Evolutionary conservation across 2,329 filamentous ascomycete genomes (phyloP), one percentile per base, ranked within the genome.

Genomic region (Stenocarpella maydis): DNA sequence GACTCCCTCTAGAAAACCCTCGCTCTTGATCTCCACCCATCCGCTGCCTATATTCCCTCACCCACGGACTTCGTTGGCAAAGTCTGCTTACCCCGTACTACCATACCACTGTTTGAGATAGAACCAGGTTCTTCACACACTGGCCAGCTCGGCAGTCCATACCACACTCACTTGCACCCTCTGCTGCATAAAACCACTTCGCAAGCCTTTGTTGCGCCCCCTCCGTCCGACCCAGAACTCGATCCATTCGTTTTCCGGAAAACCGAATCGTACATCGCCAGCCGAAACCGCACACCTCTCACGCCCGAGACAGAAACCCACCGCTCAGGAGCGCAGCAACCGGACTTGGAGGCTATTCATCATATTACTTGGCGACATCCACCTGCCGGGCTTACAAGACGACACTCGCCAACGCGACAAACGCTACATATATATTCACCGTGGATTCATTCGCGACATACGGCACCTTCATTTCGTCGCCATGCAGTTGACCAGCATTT

Each of bases 21-120:
- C 71, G 70, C 71, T 66, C 68, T 50, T 67, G 52, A 71, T 67
- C 43, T 70, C 68, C 69, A 67, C 67, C 71, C 41, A 68, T 50
- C 69, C 71, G 72, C 61, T 41, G 31, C 37, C 37, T 66, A 53
- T 63, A 69, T 52, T 54, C 67, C 60, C 64, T 70, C 60, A 71
- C 74, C 72, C 74, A 76, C 77, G 78, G 81, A 77, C 85, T 86
- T 87, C 85, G 85, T 86, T 87, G 85, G 85, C 85, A 87, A 83
- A 87, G 85, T 85, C 84, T 81, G 72, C 70, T 24, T 63, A 72
- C 74, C 74, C 60, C 74, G 72, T 69, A 64, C 73, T 75, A 49
- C 68, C 37, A 65, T 66, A 69, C 68, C 69, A 70, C 41, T 70
- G 69, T 70, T 68, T 70, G 65, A 67, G 55, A 70, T 70, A 70